phyloP scores from a whole-genome alignment of 768 basidiomycete genomes.

The Tricholoma hemisulphureum region DNA sequence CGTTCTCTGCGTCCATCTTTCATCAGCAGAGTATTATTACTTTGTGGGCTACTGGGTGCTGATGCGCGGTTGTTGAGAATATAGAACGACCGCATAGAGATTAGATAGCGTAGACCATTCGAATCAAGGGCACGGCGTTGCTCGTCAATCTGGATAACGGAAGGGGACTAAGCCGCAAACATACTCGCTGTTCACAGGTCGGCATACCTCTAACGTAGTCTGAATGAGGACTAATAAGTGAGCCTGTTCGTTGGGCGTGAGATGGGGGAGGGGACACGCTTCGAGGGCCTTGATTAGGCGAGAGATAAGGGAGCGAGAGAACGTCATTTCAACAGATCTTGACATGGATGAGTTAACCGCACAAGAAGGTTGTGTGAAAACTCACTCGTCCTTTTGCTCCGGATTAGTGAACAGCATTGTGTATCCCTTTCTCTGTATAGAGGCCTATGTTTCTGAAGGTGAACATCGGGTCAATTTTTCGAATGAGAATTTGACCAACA shows the following conservation, averaged over 20 bases:
- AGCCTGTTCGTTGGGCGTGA: conserved; percentile 79
- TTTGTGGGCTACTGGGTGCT: conserved; percentile 44
- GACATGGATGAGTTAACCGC: conserved; percentile 7
- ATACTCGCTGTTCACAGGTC: background rate
- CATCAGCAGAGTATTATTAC: conserved; percentile 39
- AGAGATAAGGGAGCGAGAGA: conserved; percentile 59
- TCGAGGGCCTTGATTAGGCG: conserved; percentile 67
- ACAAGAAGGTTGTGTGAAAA: background rate
- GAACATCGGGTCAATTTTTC: conserved; percentile 8
- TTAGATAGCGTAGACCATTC: conserved; percentile 90
- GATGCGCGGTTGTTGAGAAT: conserved; percentile 73
- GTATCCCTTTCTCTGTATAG: conserved; percentile 40
- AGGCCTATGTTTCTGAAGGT: background rate
- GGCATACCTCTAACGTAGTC: conserved; percentile 73
- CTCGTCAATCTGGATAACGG: conserved; percentile 68
- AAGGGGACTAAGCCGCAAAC: background rate
- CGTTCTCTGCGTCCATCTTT: conserved; percentile 64
- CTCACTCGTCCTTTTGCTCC: conserved; percentile 47
- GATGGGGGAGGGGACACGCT: conserved; percentile 58
- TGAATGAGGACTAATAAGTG: conserved; percentile 83
- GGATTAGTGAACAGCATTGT: conserved; percentile 53
- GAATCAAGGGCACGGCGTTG: conserved; percentile 88
- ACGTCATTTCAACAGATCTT: conserved; percentile 54
- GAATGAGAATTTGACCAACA: conserved; percentile 11
- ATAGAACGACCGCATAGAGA: conserved; percentile 89